These are phyloP conservation scores for Daedaleopsis sinensis DNA, from an alignment of 768 basidiomycete genomes.

Conservation along the genomic window DNA sequence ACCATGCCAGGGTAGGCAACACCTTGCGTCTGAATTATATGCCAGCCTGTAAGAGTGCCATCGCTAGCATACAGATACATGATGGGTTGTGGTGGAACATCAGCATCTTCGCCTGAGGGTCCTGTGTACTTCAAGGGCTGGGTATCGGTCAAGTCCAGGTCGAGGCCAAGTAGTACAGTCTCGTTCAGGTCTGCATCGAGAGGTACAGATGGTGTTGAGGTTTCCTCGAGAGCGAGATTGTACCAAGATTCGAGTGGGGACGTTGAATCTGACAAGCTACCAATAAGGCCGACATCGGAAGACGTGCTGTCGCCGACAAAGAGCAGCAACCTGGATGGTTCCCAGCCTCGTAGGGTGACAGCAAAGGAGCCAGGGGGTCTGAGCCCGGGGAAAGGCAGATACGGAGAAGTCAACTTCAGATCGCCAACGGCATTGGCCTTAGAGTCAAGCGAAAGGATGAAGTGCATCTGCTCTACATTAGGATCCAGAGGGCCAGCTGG, in stretches of 20 bases:
- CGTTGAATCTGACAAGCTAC: constrained; percentile 29
- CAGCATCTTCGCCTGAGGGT: constrained; percentile 44
- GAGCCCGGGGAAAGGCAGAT: constrained; percentile 47
- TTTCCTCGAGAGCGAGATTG: constrained; percentile 51
- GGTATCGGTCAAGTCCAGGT: constrained; percentile 62
- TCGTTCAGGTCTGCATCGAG: constrained; percentile 71
- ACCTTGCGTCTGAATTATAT: constrained; percentile 58
- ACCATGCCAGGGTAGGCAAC: constrained; percentile 61
- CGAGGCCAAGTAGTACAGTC: constrained; percentile 66
- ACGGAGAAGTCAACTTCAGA: constrained; percentile 42
- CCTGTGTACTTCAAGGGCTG: constrained; percentile 41
- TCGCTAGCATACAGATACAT: constrained; percentile 80
- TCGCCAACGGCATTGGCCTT: constrained; percentile 43
- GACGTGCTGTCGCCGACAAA: constrained; percentile 54
- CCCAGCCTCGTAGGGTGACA: constrained; percentile 45
- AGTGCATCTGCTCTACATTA: constrained; percentile 46
- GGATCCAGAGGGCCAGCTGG: constrained; percentile 43
- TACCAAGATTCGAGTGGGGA: constrained; percentile 42
- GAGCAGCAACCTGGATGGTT: constrained; percentile 43
- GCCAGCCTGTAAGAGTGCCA: constrained; percentile 77
- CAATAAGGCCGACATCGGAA: constrained; percentile 52
- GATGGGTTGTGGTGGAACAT: constrained; percentile 57
- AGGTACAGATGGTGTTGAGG: constrained; percentile 60
- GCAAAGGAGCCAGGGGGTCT: constrained; percentile 49
- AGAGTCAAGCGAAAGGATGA: constrained; percentile 43